Evolutionary conservation across 2,329 filamentous ascomycete species (phyloP).

Genomic region (Pyrenophora tritici-repentis): DNA sequence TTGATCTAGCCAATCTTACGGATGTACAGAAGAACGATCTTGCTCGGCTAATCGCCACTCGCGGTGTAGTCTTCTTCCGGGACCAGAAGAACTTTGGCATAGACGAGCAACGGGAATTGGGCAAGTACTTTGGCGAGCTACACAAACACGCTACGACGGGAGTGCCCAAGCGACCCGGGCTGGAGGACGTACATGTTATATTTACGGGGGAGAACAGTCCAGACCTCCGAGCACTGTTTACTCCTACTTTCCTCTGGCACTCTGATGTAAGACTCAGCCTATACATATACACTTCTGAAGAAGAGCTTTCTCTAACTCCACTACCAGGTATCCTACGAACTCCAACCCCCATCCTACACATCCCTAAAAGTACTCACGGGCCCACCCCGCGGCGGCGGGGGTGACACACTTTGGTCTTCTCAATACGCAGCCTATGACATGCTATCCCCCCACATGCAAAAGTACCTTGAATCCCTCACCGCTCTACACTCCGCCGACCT

Average conservation of each 20-base stretch:
- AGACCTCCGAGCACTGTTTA: slow-evolving; percentile 60
- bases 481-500: slow-evolving; percentile 61
- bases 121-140: slow-evolving; percentile 58
- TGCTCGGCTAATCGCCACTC: slow-evolving; percentile 57
- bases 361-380: slow-evolving; percentile 60
- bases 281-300: too few relatives aligned
- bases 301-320: too few relatives aligned
- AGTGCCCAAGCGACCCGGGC: slow-evolving; percentile 54
- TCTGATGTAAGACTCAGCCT: slow-evolving; percentile 53
- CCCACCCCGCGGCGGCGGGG: slow-evolving; percentile 60
- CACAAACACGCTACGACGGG: slow-evolving; percentile 63
- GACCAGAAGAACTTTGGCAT: slow-evolving; percentile 60
- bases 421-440: slow-evolving; percentile 64
- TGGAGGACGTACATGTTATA: slow-evolving; percentile 63
- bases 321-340: slow-evolving; percentile 59
- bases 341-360: slow-evolving; percentile 63
- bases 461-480: slow-evolving; percentile 62
- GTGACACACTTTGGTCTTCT: slow-evolving; percentile 63
- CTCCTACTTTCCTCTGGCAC: slow-evolving; percentile 62
- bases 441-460: slow-evolving; percentile 61
- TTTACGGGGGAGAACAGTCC: slow-evolving; percentile 59
- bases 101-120: slow-evolving; percentile 58
- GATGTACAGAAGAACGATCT: slow-evolving; percentile 61
- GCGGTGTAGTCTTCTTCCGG: slow-evolving; percentile 64
- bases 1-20: slow-evolving; percentile 57